Percentiles rank a stretch among this genome's conserved stretches.
Evolutionary conservation across 2,329 filamentous ascomycete genomes (phyloP).

Genomic region (Fusarium sacchari): DNA sequence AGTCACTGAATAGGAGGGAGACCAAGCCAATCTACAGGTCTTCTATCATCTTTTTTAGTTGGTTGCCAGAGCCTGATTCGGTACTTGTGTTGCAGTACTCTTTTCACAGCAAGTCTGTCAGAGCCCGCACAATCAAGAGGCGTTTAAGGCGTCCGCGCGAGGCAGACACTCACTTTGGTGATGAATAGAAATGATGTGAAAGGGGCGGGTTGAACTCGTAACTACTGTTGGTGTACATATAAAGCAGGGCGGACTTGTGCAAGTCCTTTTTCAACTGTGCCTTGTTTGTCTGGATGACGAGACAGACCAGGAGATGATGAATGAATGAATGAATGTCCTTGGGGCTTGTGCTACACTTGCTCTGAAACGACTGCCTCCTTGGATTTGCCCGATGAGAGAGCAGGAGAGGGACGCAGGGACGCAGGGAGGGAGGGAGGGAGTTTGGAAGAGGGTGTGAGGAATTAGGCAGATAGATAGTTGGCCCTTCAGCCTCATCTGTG

Average conservation of each 20-base stretch:
- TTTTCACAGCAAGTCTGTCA: not conserved
- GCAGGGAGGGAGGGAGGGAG: too few species aligned
- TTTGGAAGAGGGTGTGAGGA: slow-evolving; percentile 7
- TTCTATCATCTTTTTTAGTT: not conserved
- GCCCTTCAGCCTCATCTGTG: slow-evolving; percentile 24
- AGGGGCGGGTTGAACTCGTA: not conserved
- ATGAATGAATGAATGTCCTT: not conserved
- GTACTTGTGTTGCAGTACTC: slow-evolving; percentile 19
- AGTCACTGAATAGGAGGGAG: not conserved
- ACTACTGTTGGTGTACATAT: not conserved
- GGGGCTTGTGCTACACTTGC: not conserved
- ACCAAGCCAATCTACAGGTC: not conserved
- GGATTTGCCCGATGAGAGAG: slow-evolving; percentile 6
- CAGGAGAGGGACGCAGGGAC: too few species aligned
- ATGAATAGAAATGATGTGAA: not conserved
- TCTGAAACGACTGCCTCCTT: slow-evolving; percentile 20
- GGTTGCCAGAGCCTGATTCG: slow-evolving; percentile 20
- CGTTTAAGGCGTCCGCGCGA: slow-evolving; percentile 14
- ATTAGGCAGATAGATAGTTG: slow-evolving; percentile 16
- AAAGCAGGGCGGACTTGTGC: slow-evolving; percentile 32
- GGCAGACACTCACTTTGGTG: slow-evolving; percentile 14
- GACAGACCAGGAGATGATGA: not conserved
- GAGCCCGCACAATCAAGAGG: slow-evolving; percentile 25
- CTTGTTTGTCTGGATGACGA: not conserved
- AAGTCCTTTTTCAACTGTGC: slow-evolving; percentile 3